These are phyloP conservation scores for Syzygium aqueum DNA, from an alignment of 345 rosid species.

Conservation along the genomic window DNA sequence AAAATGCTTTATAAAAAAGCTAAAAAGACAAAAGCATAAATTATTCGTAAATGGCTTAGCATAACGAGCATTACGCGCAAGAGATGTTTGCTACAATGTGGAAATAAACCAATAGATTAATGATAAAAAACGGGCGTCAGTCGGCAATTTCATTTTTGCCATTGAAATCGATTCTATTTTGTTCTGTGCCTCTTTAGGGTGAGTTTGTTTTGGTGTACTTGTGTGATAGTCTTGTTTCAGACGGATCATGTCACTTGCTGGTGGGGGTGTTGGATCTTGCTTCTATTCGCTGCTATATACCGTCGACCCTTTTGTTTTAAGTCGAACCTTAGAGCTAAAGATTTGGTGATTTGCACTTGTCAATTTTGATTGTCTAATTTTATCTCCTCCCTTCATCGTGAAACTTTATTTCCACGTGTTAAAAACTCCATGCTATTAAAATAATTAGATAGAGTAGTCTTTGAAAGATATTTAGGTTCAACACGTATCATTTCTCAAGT, in stretches of 20 bases:
- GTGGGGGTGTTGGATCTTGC: not conserved
- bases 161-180: not conserved
- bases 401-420: not conserved
- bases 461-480: not conserved
- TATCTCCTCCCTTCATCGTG: rapidly evolving
- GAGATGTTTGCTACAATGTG: too few species aligned
- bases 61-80: too few species aligned
- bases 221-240: not conserved
- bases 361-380: too few species aligned
- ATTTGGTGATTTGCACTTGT: not conserved
- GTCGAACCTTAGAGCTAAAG: not conserved
- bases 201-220: not conserved
- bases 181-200: not conserved
- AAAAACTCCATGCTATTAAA: not conserved
- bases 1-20: not conserved
- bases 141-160: not conserved
- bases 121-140: too few species aligned
- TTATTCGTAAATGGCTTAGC: too few species aligned
- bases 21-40: rapidly evolving
- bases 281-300: not conserved
- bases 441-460: not conserved
- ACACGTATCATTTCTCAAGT: rapidly evolving
- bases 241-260: not conserved
- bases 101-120: too few species aligned
- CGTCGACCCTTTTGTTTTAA: not conserved